Evolutionary conservation across 2,329 filamentous ascomycete genomes (phyloP), one percentile per base, ranked within the genome.

Genomic region (Paracorniculantispora psalliotae): DNA sequence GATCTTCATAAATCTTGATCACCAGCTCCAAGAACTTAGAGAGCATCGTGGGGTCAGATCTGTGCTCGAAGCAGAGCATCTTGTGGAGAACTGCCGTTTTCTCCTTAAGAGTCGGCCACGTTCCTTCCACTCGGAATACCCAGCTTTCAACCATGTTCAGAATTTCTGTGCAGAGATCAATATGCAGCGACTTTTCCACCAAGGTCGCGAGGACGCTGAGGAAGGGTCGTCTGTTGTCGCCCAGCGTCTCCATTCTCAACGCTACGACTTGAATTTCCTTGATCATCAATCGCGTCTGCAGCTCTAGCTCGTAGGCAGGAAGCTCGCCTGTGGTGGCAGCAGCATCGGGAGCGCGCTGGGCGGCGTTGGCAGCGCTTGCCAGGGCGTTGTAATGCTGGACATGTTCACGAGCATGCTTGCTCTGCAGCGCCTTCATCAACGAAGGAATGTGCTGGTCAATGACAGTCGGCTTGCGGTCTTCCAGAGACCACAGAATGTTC

Each of bases 71-170:
- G 0, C 92, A 87, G 17, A 97, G 78, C 94, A 99, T 99, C 76
- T 99, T 99, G 67, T 96, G 92, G n/a, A 99, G 77, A 1, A 99
- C 94, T 1, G 96, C 96, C 0, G 93, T 97, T 78, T 99, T 99
- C 75, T 99, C 96, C 73, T 99, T 99, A 1, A 99, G 81, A 0
- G 94, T 99, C 0, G 94, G 94, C 82, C 94, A 97, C 2, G 92
- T 94, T 63, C 96, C 94, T 60, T 91, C 92, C 0, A 91, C 94
- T 64, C 91, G 85, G 78, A 99, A 99, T 6, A 99, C 90, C 96
- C 96, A 99, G 33, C 82, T 84, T 71, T 97, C 93, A 4, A 97
- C 93, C 84, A 99, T 93, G 53, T 88, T 86, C 28, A 99, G 78
- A 57, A 99, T 92, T 76, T 96, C 96, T 68, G 91, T 88, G 72